phyloP scores from a whole-genome alignment of 23 red algal species.

The Gracilaria vermiculophylla region DNA sequence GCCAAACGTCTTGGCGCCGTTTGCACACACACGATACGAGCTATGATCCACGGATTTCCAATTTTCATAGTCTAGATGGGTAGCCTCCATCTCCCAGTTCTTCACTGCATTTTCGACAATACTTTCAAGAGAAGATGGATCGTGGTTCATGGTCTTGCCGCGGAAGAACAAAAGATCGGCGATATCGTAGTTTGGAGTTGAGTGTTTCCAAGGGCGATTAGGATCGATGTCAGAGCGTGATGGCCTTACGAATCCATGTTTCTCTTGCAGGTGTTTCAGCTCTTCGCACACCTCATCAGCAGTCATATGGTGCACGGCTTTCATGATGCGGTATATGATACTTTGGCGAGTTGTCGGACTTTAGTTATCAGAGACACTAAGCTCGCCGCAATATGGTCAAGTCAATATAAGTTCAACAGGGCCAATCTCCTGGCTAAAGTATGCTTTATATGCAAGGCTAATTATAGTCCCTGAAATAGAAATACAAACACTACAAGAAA shows the following conservation, averaged over 20 bases:
- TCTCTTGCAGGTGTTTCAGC: neutral
- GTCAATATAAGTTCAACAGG: too few species aligned
- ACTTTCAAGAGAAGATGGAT: constrained; percentile 17
- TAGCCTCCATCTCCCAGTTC: constrained; percentile 69
- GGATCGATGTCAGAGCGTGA: constrained; percentile 45
- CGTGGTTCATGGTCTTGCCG: constrained; percentile 30
- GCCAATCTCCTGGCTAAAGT: too few species aligned
- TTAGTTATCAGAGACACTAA: too few species aligned
- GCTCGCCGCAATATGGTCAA: too few species aligned
- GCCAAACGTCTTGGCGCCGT: constrained; percentile 43
- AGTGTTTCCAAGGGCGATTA: neutral
- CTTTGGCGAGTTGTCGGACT: too few species aligned
- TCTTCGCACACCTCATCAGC: constrained; percentile 10
- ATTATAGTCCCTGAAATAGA: too few species aligned
- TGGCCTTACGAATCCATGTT: constrained; percentile 37
- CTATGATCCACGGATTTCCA: constrained; percentile 43
- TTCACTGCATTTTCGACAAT: constrained; percentile 73
- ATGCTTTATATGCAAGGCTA: too few species aligned
- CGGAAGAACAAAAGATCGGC: constrained; percentile 62
- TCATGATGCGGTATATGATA: neutral
- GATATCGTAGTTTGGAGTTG: constrained; percentile 39
- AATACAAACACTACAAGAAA: too few species aligned
- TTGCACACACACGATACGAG: constrained; percentile 52
- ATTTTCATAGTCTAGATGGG: constrained; percentile 41
- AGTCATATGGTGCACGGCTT: neutral